phyloP scores from a whole-genome alignment of 345 rosid species.

The Salix purpurea region DNA sequence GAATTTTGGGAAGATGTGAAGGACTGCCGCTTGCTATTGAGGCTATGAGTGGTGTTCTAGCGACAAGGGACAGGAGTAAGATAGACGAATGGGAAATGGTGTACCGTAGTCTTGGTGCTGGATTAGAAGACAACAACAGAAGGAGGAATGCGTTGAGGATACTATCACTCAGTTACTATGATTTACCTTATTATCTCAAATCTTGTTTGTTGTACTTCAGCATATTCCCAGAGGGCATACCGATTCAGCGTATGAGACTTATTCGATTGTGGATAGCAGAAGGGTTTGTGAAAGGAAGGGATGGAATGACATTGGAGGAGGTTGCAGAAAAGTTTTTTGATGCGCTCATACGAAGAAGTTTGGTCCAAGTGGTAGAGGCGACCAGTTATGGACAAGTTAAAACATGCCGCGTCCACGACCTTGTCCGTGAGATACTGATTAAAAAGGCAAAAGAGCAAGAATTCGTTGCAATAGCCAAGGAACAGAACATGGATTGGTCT shows the following conservation, averaged over 20 bases:
- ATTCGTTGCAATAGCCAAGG: neutral
- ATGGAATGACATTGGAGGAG: constrained; percentile 10
- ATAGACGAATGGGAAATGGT: constrained; percentile 13
- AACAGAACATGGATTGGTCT: neutral
- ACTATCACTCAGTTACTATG: constrained; percentile 13
- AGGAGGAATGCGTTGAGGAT: neutral
- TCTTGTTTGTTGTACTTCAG: constrained; percentile 2
- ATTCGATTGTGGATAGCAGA: constrained; percentile 13
- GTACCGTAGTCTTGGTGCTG: neutral
- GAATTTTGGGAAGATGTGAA: constrained; percentile 7
- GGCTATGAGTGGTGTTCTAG: constrained; percentile 12
- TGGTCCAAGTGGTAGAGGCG: constrained; percentile 1
- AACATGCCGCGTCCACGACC: constrained; percentile 1
- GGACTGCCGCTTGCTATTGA: constrained; percentile 17
- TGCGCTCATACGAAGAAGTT: constrained; percentile 4
- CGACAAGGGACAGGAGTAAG: neutral
- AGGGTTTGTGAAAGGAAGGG: constrained; percentile 14
- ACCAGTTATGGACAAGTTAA: neutral
- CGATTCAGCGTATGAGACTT: constrained; percentile 2
- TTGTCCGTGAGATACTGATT: constrained; percentile 1
- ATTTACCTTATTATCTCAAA: constrained; percentile 21
- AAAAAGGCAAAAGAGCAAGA: neutral
- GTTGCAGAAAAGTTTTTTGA: constrained; percentile 9
- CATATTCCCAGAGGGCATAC: neutral
- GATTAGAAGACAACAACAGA: constrained; percentile 4